Conservation (phyloP, 2,329 filamentous ascomycete species). For the Ceratocystis diversiconidia region DNA sequence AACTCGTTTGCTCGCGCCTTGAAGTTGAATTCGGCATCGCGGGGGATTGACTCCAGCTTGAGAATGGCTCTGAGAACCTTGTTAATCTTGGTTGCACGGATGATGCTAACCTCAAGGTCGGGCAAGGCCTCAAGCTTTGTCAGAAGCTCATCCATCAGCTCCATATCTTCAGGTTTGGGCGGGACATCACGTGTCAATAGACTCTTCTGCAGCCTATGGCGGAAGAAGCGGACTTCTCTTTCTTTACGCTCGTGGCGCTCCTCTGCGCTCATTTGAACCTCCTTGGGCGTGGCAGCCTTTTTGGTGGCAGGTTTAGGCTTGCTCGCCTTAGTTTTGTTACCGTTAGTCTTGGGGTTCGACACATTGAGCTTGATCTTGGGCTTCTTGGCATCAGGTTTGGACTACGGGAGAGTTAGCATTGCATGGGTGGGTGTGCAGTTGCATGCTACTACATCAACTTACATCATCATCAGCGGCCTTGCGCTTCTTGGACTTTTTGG, state of each 20-base stretch:
- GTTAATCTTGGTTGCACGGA: conserved; percentile 89
- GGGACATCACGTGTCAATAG: conserved; percentile 72
- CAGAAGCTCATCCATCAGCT: conserved; percentile 61
- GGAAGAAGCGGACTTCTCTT: conserved; percentile 77
- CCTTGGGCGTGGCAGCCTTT: conserved; percentile 38
- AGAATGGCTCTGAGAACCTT: conserved; percentile 93
- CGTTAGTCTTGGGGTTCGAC: conserved; percentile 38
- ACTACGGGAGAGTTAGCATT: conserved; percentile 5
- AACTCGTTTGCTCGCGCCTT: conserved; percentile 67
- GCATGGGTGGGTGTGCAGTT: background rate
- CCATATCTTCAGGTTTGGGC: conserved; percentile 78
- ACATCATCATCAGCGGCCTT: conserved; percentile 65
- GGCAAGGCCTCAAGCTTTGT: conserved; percentile 64
- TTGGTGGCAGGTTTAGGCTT: conserved; percentile 40
- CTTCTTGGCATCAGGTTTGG: conserved; percentile 47
- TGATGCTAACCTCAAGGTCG: conserved; percentile 78
- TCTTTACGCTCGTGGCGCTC: conserved; percentile 47
- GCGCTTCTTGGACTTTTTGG: conserved; percentile 66
- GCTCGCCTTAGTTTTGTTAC: conserved; percentile 36
- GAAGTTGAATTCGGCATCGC: conserved; percentile 80
- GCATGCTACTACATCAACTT: conserved; percentile 24
- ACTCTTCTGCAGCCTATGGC: conserved; percentile 88
- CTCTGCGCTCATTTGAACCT: conserved; percentile 43
- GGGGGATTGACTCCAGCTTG: conserved; percentile 72
- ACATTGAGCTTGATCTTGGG: conserved; percentile 56